Percentiles rank a stretch among this genome's conserved stretches.
Conservation (phyloP, 768 basidiomycete species). For the Trametes cingulata region DNA sequence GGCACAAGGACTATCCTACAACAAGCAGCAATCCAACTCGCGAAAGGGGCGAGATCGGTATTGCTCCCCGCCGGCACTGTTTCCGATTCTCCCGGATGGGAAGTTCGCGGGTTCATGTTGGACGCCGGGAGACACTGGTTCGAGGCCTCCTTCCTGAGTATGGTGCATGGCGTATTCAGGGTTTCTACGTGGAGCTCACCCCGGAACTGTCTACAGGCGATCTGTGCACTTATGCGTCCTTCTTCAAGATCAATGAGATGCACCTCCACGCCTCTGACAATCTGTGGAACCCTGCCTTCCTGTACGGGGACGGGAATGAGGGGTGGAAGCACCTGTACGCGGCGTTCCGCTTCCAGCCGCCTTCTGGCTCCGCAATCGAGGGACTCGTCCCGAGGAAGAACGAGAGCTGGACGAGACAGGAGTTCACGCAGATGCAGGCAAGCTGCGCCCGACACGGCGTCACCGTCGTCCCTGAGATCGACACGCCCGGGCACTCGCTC, state of each 20-base stretch:
- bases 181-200: background rate
- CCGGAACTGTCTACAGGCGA: conserved; percentile 33
- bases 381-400: conserved; percentile 41
- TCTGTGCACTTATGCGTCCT: conserved; percentile 45
- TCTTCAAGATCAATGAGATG: conserved; percentile 47
- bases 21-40: conserved; percentile 36
- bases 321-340: conserved; percentile 44
- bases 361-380: conserved; percentile 33
- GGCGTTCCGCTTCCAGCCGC: conserved; percentile 43
- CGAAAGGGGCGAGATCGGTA: conserved; percentile 16
- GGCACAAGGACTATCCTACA: conserved; percentile 46
- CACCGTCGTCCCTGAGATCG: conserved; percentile 44
- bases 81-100: conserved; percentile 45
- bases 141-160: conserved; percentile 37
- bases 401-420: conserved; percentile 40
- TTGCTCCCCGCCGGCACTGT: conserved; percentile 37
- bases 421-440: conserved; percentile 38
- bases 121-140: conserved; percentile 50
- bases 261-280: conserved; percentile 48
- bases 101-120: conserved; percentile 47
- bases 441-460: conserved; percentile 41
- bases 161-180: background rate
- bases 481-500: conserved; percentile 45
- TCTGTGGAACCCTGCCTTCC: conserved; percentile 42
- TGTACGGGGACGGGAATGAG: conserved; percentile 35